Percentiles rank a stretch among this genome's conserved stretches.
Evolutionary conservation across 2,329 filamentous ascomycete species (phyloP).

Genomic region (Aspergillus ruber): DNA sequence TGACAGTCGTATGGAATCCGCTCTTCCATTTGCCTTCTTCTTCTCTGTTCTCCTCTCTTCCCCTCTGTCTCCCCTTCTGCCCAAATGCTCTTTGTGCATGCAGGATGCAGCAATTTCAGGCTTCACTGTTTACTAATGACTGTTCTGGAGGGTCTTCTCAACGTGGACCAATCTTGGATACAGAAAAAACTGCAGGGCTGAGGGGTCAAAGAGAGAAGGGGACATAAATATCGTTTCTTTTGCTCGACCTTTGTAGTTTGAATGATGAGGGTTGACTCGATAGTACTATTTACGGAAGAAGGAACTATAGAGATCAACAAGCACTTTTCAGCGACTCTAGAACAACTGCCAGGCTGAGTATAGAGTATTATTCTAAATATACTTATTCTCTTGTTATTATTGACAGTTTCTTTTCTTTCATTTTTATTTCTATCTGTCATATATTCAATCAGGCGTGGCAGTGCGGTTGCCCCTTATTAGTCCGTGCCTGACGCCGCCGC

Average conservation of each 20-base stretch:
- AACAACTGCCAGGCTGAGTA: too few relatives aligned
- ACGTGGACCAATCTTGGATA: conserved; percentile 19
- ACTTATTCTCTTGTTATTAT: not conserved
- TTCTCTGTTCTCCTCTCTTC: too few relatives aligned
- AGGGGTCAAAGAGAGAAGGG: conserved; percentile 5
- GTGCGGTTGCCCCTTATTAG: not conserved
- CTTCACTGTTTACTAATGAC: not conserved
- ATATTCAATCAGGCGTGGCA: not conserved
- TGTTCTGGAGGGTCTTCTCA: not conserved
- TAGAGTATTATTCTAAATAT: too few relatives aligned
- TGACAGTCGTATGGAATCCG: too few relatives aligned
- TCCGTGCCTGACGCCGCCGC: not conserved
- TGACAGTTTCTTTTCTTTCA: not conserved
- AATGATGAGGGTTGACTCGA: too few relatives aligned
- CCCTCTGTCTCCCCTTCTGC: too few relatives aligned
- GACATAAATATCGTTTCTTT: not conserved
- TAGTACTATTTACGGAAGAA: too few relatives aligned
- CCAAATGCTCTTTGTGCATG: too few relatives aligned
- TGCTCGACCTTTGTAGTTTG: not conserved
- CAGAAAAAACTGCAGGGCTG: conserved; percentile 1
- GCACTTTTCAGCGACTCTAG: too few relatives aligned
- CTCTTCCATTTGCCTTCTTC: too few relatives aligned
- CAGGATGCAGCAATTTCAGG: not conserved
- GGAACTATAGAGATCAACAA: too few relatives aligned
- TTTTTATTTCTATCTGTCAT: not conserved